A percentile compares a stretch with the other conserved stretches of the same genome.
Evolutionary conservation across 768 basidiomycete genomes (phyloP).

Genomic region (Suillus decipiens): DNA sequence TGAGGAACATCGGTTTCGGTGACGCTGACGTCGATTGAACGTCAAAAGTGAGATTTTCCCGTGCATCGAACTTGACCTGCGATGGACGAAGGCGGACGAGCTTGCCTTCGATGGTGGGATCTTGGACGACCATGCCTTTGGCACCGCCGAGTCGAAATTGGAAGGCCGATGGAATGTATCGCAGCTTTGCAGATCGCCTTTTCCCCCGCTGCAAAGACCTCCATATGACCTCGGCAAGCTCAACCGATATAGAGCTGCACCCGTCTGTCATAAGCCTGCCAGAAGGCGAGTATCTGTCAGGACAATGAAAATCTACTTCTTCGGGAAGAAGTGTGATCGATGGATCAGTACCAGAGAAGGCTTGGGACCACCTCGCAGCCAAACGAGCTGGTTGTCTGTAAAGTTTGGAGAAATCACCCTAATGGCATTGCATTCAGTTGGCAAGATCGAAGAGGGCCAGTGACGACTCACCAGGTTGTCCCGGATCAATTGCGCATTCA

Average conservation of each 20-base stretch:
- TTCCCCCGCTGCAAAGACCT: constrained; percentile 32
- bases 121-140: constrained; percentile 49
- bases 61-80: constrained; percentile 69
- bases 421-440: neutral
- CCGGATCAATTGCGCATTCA: constrained; percentile 34
- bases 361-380: constrained; percentile 54
- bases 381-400: constrained; percentile 44
- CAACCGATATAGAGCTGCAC: constrained; percentile 45
- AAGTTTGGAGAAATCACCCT: constrained; percentile 44
- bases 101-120: constrained; percentile 38
- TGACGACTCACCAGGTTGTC: constrained; percentile 31
- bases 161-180: constrained; percentile 38
- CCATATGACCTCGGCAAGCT: constrained; percentile 39
- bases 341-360: constrained; percentile 53
- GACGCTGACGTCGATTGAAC: constrained; percentile 47
- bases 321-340: constrained; percentile 38
- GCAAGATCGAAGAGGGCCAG: neutral
- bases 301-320: constrained; percentile 32
- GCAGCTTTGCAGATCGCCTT: constrained; percentile 19
- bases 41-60: constrained; percentile 44
- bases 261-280: constrained; percentile 51
- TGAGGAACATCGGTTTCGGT: constrained; percentile 46
- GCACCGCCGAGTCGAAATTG: constrained; percentile 49
- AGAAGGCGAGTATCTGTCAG: constrained; percentile 31
- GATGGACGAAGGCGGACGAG: constrained; percentile 44